phyloP scores from a whole-genome alignment of 345 rosid species.

The Eucalyptus curtisii region DNA sequence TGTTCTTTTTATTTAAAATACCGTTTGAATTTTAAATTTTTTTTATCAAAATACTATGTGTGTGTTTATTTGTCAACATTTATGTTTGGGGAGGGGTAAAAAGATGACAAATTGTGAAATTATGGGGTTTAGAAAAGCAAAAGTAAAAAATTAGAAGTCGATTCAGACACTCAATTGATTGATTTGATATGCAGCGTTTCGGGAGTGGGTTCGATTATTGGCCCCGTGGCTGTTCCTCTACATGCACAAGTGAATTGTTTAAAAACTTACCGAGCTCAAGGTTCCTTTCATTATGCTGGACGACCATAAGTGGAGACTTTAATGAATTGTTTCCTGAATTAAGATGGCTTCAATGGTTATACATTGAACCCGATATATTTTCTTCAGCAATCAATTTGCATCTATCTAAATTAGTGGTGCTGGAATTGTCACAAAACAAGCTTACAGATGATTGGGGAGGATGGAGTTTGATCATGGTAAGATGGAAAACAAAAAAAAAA shows the following conservation, averaged over 20 bases:
- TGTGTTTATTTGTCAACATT: too few relatives aligned
- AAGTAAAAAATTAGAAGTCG: too few relatives aligned
- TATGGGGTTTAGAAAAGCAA: background rate
- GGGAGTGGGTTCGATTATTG: rapidly evolving
- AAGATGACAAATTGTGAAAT: background rate
- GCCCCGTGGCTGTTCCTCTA: background rate
- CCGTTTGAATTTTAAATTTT: rapidly evolving
- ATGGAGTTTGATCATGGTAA: background rate
- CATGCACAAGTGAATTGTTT: background rate
- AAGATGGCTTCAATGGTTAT: background rate
- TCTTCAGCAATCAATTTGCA: background rate
- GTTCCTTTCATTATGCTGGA: rapidly evolving
- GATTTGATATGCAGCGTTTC: background rate
- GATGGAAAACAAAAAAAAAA: background rate
- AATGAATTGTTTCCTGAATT: background rate
- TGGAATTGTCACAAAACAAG: background rate
- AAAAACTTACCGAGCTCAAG: background rate
- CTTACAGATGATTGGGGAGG: background rate
- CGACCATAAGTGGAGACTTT: background rate
- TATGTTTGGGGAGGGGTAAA: background rate
- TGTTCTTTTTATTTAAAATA: too few relatives aligned
- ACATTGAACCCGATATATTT: background rate
- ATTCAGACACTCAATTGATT: background rate
- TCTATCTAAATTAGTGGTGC: background rate
- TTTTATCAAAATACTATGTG: too few relatives aligned